phyloP scores from a whole-genome alignment of 2,329 filamentous ascomycete genomes.

The Hypoxylon sp. region DNA sequence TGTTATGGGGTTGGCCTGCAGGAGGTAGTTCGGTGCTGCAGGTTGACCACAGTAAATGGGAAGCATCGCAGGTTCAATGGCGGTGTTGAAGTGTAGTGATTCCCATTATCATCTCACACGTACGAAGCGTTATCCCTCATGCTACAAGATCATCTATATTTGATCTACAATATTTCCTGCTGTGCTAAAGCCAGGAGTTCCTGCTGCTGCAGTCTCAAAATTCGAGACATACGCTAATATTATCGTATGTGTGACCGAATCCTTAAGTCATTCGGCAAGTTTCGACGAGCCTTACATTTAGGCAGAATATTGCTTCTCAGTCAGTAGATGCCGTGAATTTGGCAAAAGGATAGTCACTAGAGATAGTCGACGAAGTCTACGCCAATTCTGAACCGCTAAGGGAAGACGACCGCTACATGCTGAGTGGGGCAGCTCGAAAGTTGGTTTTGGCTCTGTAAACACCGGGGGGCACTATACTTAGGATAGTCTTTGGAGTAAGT shows the following conservation, averaged over 20 bases:
- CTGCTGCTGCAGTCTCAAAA: not conserved
- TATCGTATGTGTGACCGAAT: not conserved
- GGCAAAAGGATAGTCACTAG: not conserved
- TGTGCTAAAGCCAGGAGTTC: not conserved
- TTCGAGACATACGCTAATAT: not conserved
- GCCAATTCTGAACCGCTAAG: not conserved
- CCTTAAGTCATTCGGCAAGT: not conserved
- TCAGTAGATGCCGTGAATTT: not conserved
- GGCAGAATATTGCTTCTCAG: not conserved
- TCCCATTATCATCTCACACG: not conserved
- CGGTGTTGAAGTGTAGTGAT: not conserved
- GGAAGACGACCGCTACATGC: not conserved
- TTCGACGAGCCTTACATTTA: not conserved
- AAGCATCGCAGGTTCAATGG: not conserved
- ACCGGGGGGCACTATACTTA: slow-evolving; percentile 33
- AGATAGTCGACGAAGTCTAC: not conserved
- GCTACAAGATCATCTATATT: not conserved
- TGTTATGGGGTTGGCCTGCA: no score
- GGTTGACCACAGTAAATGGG: not conserved
- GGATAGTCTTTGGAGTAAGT: slow-evolving; percentile 26
- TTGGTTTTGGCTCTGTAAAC: slow-evolving; percentile 21
- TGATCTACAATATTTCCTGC: not conserved
- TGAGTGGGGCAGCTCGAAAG: slow-evolving; percentile 2
- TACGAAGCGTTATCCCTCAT: not conserved
- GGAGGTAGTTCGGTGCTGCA: not conserved